Conservation (phyloP, 257 asterid genomes). For the Oldenlandia corymbosa region DNA sequence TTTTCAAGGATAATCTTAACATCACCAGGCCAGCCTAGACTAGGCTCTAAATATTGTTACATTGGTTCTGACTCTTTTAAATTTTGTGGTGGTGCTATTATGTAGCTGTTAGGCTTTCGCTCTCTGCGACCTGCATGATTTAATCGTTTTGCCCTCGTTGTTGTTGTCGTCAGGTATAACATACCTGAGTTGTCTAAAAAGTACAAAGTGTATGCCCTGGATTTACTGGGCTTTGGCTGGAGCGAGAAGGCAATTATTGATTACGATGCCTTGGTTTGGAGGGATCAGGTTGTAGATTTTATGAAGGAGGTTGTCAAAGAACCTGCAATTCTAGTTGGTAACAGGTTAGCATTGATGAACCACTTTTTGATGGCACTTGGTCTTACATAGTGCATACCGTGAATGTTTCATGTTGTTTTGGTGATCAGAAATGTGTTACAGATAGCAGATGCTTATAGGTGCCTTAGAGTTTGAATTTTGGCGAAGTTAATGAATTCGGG, state of each 20-base stretch:
- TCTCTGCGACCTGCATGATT: too few species aligned
- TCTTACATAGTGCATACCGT: background rate
- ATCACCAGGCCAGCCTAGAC: background rate
- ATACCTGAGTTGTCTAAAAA: constrained; percentile 83
- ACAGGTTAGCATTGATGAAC: constrained; percentile 40
- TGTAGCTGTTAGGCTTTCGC: background rate
- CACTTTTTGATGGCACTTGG: background rate
- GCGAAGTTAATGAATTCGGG: background rate
- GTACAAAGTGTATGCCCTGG: constrained; percentile 83
- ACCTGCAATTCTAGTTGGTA: constrained; percentile 89
- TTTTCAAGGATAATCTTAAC: background rate
- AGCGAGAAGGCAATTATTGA: constrained; percentile 95
- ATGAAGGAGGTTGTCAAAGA: constrained; percentile 74
- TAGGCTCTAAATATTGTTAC: background rate
- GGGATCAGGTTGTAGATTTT: constrained; percentile 88
- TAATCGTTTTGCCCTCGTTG: background rate
- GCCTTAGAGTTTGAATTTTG: background rate
- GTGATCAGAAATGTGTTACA: background rate
- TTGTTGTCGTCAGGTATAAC: constrained; percentile 51
- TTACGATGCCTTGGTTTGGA: constrained; percentile 86
- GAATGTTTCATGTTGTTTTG: background rate
- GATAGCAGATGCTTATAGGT: background rate
- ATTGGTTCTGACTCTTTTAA: background rate
- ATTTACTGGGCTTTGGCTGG: constrained; percentile 95
- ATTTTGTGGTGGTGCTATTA: background rate